Conservation (phyloP, 805 yeast genomes). For the Yamadazyma sp. region DNA sequence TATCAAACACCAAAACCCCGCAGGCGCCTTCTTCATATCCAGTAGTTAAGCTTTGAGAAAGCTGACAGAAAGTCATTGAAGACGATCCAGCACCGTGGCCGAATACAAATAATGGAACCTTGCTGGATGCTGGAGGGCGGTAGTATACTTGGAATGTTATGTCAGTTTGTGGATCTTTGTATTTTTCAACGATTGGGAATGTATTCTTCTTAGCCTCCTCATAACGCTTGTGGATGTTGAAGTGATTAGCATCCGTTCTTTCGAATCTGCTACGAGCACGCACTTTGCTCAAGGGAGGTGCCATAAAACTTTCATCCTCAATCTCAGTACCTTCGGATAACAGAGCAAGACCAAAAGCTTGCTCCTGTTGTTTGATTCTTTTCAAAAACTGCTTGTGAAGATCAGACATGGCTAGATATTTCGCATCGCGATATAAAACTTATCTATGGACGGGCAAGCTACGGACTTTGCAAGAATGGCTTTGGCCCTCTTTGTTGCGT, state of each 20-base stretch:
- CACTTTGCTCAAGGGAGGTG: not conserved
- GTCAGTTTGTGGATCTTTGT: constrained; percentile 13
- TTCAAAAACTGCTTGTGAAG: constrained; percentile 27
- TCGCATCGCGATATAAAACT: constrained; percentile 5
- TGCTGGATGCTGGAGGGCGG: constrained; percentile 44
- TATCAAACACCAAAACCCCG: constrained; percentile 73
- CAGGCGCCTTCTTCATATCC: constrained; percentile 25
- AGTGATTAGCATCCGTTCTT: constrained; percentile 13
- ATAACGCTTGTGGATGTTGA: constrained; percentile 6
- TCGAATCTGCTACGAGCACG: not conserved
- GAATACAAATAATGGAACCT: constrained; percentile 62
- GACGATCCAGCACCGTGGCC: constrained; percentile 98
- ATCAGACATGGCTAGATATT: constrained; percentile 24
- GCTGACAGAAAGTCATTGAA: constrained; percentile 68
- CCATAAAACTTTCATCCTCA: not conserved
- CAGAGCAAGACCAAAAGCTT: constrained; percentile 21
- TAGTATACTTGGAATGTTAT: constrained; percentile 49
- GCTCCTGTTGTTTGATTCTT: constrained; percentile 24
- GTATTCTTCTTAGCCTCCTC: constrained; percentile 1
- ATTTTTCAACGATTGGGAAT: constrained; percentile 16
- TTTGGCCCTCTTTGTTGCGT: constrained; percentile 37
- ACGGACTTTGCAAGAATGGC: constrained; percentile 27
- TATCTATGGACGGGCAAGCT: no score
- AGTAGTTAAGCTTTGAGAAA: constrained; percentile 32
- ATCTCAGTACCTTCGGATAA: constrained; percentile 19